Base-by-base conservation (phyloP, 495 filamentous ascomycete species). In the Articulospora tetracladia region DNA sequence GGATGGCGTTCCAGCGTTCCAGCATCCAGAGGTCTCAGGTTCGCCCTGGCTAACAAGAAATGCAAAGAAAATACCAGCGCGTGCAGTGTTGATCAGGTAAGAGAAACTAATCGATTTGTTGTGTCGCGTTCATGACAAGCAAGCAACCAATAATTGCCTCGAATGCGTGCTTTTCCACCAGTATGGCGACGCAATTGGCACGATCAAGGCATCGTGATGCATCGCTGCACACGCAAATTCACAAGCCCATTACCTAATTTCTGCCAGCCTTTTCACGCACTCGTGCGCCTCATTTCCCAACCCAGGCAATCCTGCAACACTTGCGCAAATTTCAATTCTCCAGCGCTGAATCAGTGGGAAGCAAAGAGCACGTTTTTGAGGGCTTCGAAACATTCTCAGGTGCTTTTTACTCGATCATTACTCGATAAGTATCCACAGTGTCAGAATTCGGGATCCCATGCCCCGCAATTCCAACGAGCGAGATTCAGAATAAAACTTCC, bases 81-180 rank as follows among this genome's bases (percentile, higher is more conserved):
- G 32, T 62, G 50, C 58, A 12, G 47, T 54, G 8, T 20, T n/a
- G 23, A 61, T 61, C 41, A 57, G 51, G 47, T 57, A 57, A 57
- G 20, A 32, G 54, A 57, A 57, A 62, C 46, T n/a, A 10, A 11
- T 6, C 15, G 25, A 57, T 53, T 62, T 52, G 60, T 52, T 22
- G 41, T 27, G 6, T 6, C 24, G 17, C 24, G 17, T 25, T 8
- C 7, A 47, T 7, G 20, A 47, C 7, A 53, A 98, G 90, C 7
- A 93, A 82, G 17, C 96, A 88, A 7, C 94, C 94, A 74, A 92
- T 89, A 59, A 98, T 85, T 77, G 20, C 47, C 20, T 25, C 47
- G 47, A 25, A 25, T 50, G 47, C 47, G 47, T 50, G 47, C 47
- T 50, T 50, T 50, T 50, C 11, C 47, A 50, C 6, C 20, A 44